Percentiles rank a stretch among this genome's conserved stretches.
Conservation (phyloP, 2,329 filamentous ascomycete genomes). For the Elsinoe fawcettii region DNA sequence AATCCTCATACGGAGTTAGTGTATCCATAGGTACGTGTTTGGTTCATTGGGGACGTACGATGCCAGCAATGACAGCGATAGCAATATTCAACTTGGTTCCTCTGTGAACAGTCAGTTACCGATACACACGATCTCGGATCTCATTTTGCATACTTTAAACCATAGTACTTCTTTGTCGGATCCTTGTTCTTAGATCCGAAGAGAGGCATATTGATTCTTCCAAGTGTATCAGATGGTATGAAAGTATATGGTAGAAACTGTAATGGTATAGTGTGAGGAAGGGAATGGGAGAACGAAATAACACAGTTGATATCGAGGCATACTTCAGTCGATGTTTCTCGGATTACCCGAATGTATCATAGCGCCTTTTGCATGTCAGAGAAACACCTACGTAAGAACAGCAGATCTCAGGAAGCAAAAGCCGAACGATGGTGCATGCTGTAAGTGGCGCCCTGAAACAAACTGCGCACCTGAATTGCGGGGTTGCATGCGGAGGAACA, state of each 20-base stretch:
- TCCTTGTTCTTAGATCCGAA: conserved; percentile 9
- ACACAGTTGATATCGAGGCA: not conserved
- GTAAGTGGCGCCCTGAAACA: conserved; percentile 10
- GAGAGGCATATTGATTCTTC: not conserved
- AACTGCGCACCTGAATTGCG: not conserved
- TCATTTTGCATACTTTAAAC: not conserved
- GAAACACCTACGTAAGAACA: not conserved
- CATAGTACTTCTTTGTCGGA: conserved; percentile 9
- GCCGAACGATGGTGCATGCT: not conserved
- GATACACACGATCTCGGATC: not conserved
- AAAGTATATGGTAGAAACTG: not conserved
- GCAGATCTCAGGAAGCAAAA: not conserved
- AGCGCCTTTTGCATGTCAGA: not conserved
- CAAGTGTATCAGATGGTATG: not conserved
- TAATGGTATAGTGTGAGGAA: not conserved
- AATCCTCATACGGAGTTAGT: conserved; percentile 2
- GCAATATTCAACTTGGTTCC: conserved; percentile 31
- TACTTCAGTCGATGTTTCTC: not conserved
- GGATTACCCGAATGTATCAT: conserved; percentile 13
- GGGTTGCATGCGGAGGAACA: not conserved
- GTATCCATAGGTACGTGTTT: no score
- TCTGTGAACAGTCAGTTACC: not conserved
- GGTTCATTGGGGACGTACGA: conserved; percentile 30
- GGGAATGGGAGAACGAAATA: not conserved
- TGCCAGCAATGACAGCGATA: conserved; percentile 38